phyloP scores from a whole-genome alignment of 139 green algal genomes.

The Zygnema circumcarinatum region DNA sequence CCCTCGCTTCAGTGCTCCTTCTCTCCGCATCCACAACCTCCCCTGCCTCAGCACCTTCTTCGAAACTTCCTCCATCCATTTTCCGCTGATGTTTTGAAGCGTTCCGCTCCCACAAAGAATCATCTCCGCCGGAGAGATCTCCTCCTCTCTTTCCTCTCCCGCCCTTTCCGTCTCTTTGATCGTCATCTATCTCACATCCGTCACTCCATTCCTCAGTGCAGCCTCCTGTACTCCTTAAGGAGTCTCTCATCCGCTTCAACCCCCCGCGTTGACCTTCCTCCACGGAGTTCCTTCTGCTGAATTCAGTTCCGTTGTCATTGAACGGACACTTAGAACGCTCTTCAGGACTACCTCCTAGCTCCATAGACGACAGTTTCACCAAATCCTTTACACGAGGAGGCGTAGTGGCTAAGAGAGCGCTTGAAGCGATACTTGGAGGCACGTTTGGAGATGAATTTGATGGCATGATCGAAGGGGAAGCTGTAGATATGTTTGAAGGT shows the following conservation, averaged over 20 bases:
- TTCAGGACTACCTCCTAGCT: too few species aligned
- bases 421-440: too few species aligned
- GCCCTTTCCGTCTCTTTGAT: neutral
- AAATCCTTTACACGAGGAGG: too few species aligned
- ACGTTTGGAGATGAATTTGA: too few species aligned
- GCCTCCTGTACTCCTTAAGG: neutral
- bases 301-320: neutral
- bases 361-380: too few species aligned
- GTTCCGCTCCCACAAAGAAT: neutral
- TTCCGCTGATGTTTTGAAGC: neutral
- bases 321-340: too few species aligned
- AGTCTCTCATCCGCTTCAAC: neutral
- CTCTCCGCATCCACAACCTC: neutral
- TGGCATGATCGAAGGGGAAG: too few species aligned
- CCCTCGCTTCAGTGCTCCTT: neutral
- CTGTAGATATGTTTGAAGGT: too few species aligned
- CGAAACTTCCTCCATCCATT: neutral
- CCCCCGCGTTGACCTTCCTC: neutral
- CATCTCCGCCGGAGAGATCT: neutral
- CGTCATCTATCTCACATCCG: neutral
- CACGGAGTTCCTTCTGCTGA: neutral
- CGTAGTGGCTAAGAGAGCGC: too few species aligned
- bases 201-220: conserved; percentile 7
- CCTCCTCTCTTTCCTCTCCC: neutral
- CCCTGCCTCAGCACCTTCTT: neutral